These are phyloP conservation scores for Raphanus hybrid DNA, from an alignment of 441 rosid genomes.

Conservation along the genomic window DNA sequence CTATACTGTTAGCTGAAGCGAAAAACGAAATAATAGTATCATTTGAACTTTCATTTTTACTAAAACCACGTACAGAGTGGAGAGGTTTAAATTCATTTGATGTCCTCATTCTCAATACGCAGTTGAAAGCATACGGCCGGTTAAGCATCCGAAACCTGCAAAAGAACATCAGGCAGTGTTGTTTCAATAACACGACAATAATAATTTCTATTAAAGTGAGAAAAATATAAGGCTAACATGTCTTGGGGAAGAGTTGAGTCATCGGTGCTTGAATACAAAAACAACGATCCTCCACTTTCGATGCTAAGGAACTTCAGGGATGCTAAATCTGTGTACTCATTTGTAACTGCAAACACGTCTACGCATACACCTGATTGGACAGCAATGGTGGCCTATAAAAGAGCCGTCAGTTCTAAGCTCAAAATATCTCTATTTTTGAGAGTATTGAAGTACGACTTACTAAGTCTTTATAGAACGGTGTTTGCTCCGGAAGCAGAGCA, in stretches of 20 bases:
- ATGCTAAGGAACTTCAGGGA: constrained; percentile 97
- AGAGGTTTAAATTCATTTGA: constrained; percentile 94
- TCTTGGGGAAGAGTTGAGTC: constrained; percentile 99
- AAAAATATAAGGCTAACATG: constrained; percentile 58
- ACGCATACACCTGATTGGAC: constrained; percentile 99
- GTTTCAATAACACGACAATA: constrained; percentile 14
- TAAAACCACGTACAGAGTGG: constrained; percentile 70
- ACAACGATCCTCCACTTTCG: constrained; percentile 95
- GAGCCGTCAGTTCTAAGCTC: constrained; percentile 51
- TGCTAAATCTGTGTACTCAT: constrained; percentile 98
- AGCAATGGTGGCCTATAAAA: constrained; percentile 91
- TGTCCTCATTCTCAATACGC: constrained; percentile 87
- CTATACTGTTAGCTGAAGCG: constrained; percentile 19
- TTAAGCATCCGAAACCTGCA: constrained; percentile 91
- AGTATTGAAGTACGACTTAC: constrained; percentile 51
- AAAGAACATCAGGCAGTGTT: constrained; percentile 19
- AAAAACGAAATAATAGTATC: not conserved
- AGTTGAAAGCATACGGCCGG: constrained; percentile 93
- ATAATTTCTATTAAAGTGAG: not conserved
- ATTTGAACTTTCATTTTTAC: constrained; percentile 16
- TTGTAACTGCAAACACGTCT: constrained; percentile 93
- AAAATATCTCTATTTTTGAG: constrained; percentile 29
- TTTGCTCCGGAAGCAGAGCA: constrained; percentile 98
- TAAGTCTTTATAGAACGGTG: constrained; percentile 94
- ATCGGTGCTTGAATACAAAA: constrained; percentile 88